Conservation (phyloP, 345 rosid species). For the Laguncularia racemosa region DNA sequence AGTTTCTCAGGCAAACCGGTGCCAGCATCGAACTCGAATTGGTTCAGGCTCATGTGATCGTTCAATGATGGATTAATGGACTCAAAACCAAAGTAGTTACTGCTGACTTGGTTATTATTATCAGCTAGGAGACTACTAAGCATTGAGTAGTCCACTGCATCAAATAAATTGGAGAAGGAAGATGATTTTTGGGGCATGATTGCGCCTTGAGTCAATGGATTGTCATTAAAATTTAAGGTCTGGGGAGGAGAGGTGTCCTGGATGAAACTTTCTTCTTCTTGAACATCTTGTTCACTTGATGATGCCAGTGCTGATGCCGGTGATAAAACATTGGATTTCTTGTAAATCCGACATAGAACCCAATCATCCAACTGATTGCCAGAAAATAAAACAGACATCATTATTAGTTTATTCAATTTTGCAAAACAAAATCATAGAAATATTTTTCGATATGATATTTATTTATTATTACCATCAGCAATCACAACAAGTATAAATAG, state of each 20-base stretch:
- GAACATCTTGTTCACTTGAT: conserved; percentile 56
- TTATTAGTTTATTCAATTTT: neutral
- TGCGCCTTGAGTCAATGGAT: conserved; percentile 15
- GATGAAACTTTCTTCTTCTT: conserved; percentile 37
- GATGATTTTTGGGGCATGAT: conserved; percentile 60
- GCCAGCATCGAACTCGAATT: neutral
- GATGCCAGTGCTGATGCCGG: conserved; percentile 25
- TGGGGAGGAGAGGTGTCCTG: conserved; percentile 27
- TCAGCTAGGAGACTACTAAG: conserved; percentile 52
- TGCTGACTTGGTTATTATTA: conserved; percentile 16
- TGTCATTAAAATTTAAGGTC: conserved; percentile 10
- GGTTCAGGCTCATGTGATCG: neutral
- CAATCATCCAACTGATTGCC: conserved; percentile 83
- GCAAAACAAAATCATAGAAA: too few relatives aligned
- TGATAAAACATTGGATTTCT: conserved; percentile 50
- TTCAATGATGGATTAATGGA: neutral
- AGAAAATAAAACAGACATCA: neutral
- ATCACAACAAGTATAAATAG: too few relatives aligned
- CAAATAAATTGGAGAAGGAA: conserved; percentile 71
- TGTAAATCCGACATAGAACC: conserved; percentile 98
- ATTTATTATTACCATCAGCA: too few relatives aligned
- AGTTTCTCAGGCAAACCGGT: conserved; percentile 31
- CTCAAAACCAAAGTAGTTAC: too few relatives aligned
- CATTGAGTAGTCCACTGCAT: conserved; percentile 63
- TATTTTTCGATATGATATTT: too few relatives aligned